Evolutionary conservation across 2,329 filamentous ascomycete species (phyloP), one percentile per base, ranked within the genome.

Genomic region (Seiridium cupressi): DNA sequence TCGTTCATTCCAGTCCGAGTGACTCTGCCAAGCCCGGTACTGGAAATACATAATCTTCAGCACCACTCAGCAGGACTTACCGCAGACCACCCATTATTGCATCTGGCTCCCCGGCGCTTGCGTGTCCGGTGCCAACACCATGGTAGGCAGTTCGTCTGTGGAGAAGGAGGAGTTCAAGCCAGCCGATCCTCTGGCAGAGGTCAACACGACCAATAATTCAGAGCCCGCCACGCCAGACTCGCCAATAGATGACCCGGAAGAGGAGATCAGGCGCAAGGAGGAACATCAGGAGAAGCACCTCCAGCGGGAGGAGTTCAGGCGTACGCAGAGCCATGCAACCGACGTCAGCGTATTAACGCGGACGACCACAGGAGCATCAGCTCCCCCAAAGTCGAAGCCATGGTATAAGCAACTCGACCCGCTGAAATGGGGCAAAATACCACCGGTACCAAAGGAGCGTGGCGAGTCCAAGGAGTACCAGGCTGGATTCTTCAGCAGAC

Each of bases 401-500:
- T 92, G 89, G 87, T 83, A 86, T 71, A 84, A 84, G 68, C 84
- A 79, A 47, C 65, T 80, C 38, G 89, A 89, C 65, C 87, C 87
- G 2, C 67, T 89, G 64, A 78, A 78, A 70, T 89, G 86, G 86
- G 83, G 85, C 4, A 63, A 72, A 40, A 74, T 81, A 2, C 84
- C 86, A 1, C 77, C 82, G 0, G 76, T 89, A 1, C 87, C 87
- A 44, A 74, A 81, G 53, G 79, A 81, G 66, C 79, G 80, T 59
- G 68, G 66, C 5, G 72, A 80, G 0, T 93, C 86, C 5, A 84
- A 84, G 63, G 93, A 97, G 76, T 81, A 92, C 71, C 81, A 78
- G 3, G 93, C 93, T 4, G 78, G 84, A 2, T 89, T 93, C 69
- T 83, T 95, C 64, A 96, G 91, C 76, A 73, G 81, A 60, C 73